These are phyloP conservation scores for Sicyos edulis DNA, from an alignment of 306 rosid genomes.

Conservation along the genomic window DNA sequence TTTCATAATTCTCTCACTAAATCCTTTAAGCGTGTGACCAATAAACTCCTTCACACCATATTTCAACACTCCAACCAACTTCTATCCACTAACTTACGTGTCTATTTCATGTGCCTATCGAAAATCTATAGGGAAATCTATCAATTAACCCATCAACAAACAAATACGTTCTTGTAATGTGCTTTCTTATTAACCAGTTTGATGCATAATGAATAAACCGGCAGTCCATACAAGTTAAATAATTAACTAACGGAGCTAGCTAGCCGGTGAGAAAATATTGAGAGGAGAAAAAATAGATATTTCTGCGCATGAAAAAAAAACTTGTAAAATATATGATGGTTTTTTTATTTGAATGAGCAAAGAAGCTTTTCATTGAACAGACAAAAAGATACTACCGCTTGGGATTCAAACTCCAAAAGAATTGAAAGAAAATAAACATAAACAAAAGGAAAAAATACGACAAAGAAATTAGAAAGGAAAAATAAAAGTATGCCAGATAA, in stretches of 20 bases:
- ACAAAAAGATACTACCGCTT: too few relatives aligned
- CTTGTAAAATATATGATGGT: neutral
- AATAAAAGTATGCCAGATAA: too few relatives aligned
- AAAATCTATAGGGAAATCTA: neutral
- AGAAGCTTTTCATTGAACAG: too few relatives aligned
- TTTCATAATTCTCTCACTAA: neutral
- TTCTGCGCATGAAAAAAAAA: neutral
- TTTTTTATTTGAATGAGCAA: too few relatives aligned
- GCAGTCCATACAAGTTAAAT: neutral
- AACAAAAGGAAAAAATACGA: too few relatives aligned
- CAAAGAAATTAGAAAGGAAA: too few relatives aligned
- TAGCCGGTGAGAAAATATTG: neutral
- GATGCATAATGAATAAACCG: neutral
- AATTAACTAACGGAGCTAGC: neutral
- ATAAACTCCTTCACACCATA: neutral
- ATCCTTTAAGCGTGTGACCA: neutral
- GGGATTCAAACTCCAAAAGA: too few relatives aligned
- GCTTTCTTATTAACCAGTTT: neutral
- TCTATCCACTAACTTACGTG: neutral
- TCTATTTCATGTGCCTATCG: neutral
- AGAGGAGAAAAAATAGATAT: neutral
- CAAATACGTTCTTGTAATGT: neutral
- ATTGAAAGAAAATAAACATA: too few relatives aligned
- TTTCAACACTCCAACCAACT: neutral
- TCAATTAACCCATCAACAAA: neutral